Percentiles rank a stretch among this genome's conserved stretches.
These are phyloP conservation scores for Trametes hirsuta DNA, from an alignment of 1,284 basidiomycete species.

Conservation along the genomic window DNA sequence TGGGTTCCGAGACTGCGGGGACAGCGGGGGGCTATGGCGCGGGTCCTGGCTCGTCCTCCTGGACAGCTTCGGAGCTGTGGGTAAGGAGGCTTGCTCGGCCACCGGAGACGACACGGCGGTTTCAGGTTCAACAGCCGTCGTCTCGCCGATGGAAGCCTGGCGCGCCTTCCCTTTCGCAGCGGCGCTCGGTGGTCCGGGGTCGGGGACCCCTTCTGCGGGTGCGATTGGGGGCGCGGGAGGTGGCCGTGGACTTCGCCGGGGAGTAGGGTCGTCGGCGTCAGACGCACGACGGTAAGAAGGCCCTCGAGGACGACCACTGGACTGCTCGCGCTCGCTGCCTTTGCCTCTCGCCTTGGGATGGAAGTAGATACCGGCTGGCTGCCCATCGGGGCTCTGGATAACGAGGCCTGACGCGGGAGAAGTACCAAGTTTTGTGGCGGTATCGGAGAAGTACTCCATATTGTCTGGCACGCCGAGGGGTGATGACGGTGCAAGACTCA, in stretches of 20 bases:
- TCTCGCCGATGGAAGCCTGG: conserved; percentile 12
- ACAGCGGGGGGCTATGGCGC: conserved; percentile 28
- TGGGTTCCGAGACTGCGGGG: conserved; percentile 29
- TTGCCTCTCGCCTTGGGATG: conserved; percentile 65
- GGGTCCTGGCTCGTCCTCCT: conserved; percentile 20
- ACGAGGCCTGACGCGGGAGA: conserved; percentile 88
- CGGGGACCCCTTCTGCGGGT: conserved; percentile 1
- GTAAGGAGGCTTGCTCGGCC: conserved; percentile 6
- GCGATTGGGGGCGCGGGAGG: neutral
- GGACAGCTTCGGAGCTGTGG: conserved; percentile 11
- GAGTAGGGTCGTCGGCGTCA: conserved; percentile 20
- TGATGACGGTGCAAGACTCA: conserved; percentile 61
- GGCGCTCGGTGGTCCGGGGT: conserved; percentile 2
- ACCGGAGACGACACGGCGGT: conserved; percentile 1
- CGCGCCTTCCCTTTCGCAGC: conserved; percentile 19
- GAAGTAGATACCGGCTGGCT: conserved; percentile 94
- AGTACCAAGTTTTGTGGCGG: conserved; percentile 69
- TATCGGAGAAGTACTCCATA: conserved; percentile 87
- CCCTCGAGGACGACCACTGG: conserved; percentile 16
- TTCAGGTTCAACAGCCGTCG: conserved; percentile 1
- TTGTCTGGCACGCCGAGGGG: conserved; percentile 78
- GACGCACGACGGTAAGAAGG: conserved; percentile 25
- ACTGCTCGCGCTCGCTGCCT: conserved; percentile 11
- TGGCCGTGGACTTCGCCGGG: conserved; percentile 19
- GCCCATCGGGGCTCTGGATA: conserved; percentile 91